Evolutionary conservation across 495 filamentous ascomycete species (phyloP).

Genomic region (Copromyces sp.): DNA sequence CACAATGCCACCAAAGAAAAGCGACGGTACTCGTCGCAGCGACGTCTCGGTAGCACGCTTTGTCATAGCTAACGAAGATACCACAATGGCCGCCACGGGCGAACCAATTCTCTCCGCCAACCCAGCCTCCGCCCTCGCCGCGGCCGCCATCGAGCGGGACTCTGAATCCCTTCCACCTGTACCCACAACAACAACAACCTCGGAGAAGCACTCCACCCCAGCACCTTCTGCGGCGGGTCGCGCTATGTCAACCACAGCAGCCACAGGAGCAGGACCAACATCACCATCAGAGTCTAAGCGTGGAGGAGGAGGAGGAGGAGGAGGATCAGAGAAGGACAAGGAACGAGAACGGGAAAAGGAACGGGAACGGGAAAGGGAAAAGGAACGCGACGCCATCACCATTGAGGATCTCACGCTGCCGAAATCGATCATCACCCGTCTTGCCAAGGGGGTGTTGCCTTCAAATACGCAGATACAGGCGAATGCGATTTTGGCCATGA

Average conservation of each 20-base stretch:
- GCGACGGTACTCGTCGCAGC: constrained; percentile 25
- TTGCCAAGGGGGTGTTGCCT: constrained; percentile 95
- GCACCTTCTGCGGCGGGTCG: neutral
- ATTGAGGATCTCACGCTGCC: constrained; percentile 79
- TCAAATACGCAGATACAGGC: constrained; percentile 91
- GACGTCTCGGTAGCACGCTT: constrained; percentile 35
- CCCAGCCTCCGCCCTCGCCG: constrained; percentile 11
- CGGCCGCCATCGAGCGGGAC: constrained; percentile 21
- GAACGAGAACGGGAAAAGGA: constrained; percentile 14
- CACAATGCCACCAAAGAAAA: constrained; percentile 30
- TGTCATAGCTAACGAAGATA: constrained; percentile 27
- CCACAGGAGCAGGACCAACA: constrained; percentile 14
- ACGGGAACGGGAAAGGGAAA: constrained; percentile 18
- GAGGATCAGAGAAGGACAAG: constrained; percentile 16
- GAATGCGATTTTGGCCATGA: constrained; percentile 82
- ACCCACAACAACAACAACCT: constrained; percentile 8
- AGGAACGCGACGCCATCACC: constrained; percentile 24
- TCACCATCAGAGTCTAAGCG: constrained; percentile 4
- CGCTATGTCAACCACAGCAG: neutral
- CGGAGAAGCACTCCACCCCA: neutral
- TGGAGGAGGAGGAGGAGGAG: constrained; percentile 5
- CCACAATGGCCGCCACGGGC: constrained; percentile 8
- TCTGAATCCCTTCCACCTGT: constrained; percentile 14
- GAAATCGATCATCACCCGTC: constrained; percentile 82
- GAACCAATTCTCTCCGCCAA: constrained; percentile 16